Evolutionary conservation across 495 filamentous ascomycete species (phyloP).

Genomic region (Penicillium nucicola): DNA sequence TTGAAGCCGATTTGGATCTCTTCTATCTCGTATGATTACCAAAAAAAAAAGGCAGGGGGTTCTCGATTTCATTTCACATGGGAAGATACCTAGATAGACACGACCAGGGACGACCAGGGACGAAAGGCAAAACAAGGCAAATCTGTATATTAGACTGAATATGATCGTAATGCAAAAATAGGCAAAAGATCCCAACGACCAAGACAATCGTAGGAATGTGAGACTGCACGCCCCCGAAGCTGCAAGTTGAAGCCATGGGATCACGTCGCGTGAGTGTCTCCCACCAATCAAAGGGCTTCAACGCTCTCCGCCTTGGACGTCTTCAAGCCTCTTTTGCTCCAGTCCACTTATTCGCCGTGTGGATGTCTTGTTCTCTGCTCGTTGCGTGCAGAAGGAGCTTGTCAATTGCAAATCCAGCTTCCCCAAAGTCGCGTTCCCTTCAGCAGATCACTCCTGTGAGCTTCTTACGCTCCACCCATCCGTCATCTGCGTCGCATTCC

Average conservation of each 20-base stretch:
- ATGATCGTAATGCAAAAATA: background rate
- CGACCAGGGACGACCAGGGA: too few species aligned
- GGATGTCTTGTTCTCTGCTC: slow-evolving; percentile 31
- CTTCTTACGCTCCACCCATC: background rate
- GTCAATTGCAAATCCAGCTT: slow-evolving; percentile 15
- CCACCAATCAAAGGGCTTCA: slow-evolving; percentile 13
- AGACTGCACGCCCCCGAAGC: background rate
- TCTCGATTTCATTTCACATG: too few species aligned
- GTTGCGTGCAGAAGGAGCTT: slow-evolving; percentile 29
- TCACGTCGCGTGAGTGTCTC: slow-evolving; percentile 14
- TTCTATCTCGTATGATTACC: too few species aligned
- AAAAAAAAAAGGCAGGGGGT: background rate
- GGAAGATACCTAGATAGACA: too few species aligned
- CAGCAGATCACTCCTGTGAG: background rate
- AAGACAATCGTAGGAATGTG: too few species aligned
- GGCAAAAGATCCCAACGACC: background rate
- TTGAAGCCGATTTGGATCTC: background rate
- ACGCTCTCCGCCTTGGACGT: slow-evolving; percentile 9
- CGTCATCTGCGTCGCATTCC: slow-evolving; percentile 1
- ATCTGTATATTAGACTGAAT: too few species aligned
- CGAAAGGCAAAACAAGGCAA: too few species aligned
- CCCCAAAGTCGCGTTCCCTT: background rate
- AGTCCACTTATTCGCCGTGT: slow-evolving; percentile 16
- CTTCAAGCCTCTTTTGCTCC: slow-evolving; percentile 5
- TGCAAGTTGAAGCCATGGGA: slow-evolving; percentile 11